Evolutionary conservation across 192 early-diverging fungal genomes (phyloP).

Genomic region (Backusella westeae): DNA sequence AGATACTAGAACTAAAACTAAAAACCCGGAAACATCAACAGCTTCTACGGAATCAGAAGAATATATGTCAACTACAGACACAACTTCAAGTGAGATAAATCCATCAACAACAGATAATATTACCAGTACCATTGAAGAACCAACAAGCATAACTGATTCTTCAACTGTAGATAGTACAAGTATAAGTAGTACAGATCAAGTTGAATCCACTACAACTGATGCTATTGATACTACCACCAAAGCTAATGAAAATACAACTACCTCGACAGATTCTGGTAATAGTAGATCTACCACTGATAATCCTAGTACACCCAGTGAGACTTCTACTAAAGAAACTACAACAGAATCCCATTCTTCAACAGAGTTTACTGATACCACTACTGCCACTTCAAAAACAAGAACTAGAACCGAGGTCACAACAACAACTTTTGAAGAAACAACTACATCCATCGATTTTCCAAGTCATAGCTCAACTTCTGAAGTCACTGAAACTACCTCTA

Average conservation of each 20-base stretch:
- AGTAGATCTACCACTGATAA: not conserved
- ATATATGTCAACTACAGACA: not conserved
- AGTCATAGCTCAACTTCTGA: not conserved
- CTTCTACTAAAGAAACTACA: not conserved
- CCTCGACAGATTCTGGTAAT: not conserved
- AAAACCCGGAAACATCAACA: not conserved
- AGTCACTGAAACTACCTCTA: not conserved
- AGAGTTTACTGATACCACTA: not conserved
- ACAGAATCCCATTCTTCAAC: not conserved
- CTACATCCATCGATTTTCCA: not conserved
- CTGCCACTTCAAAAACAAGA: not conserved
- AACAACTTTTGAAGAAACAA: not conserved
- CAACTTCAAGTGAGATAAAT: not conserved
- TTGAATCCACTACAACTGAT: not conserved
- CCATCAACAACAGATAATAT: not conserved
- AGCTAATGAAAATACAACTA: not conserved
- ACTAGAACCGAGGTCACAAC: not conserved
- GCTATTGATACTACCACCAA: not conserved
- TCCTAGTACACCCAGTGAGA: not conserved
- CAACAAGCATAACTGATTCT: not conserved
- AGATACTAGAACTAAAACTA: not conserved
- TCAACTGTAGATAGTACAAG: not conserved
- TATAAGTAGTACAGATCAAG: not conserved
- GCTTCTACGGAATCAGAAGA: not conserved
- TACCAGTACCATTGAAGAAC: not conserved